These are phyloP conservation scores for Monsonia emarginata DNA, from an alignment of 441 rosid genomes.

Conservation along the genomic window DNA sequence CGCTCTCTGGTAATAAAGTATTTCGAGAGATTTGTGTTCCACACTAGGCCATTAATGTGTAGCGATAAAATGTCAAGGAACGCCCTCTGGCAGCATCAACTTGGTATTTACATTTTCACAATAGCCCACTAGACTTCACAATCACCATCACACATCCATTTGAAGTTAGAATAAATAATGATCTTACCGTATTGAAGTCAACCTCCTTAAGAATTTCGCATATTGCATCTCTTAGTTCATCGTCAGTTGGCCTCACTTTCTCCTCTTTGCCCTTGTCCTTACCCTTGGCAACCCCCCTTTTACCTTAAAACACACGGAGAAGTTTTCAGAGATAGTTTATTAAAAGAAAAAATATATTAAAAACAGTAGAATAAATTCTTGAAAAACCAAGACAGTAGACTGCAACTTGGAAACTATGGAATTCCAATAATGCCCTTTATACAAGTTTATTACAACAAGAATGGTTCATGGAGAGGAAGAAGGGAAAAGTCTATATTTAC, in stretches of 20 bases:
- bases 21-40: neutral
- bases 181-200: conserved; percentile 82
- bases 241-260: conserved; percentile 38
- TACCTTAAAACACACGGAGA: conserved; percentile 27
- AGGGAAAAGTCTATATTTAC: conserved; percentile 19
- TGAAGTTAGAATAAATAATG: neutral
- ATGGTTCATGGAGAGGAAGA: neutral
- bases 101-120: neutral
- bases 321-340: neutral
- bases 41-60: neutral
- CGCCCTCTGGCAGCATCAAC: neutral
- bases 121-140: neutral
- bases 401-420: neutral
- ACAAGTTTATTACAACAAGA: neutral
- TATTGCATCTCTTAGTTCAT: conserved; percentile 58
- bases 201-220: conserved; percentile 73
- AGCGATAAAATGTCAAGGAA: neutral
- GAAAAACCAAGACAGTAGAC: neutral
- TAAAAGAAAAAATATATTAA: neutral
- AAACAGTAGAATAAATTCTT: neutral
- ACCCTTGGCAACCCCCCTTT: conserved; percentile 40
- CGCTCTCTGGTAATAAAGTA: neutral
- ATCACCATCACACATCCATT: neutral
- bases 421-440: neutral
- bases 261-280: conserved; percentile 46